Percentiles rank a stretch among this genome's conserved stretches.
These are phyloP conservation scores for Mortierella sp. DNA, from an alignment of 371 early-diverging fungal species.

Conservation along the genomic window DNA sequence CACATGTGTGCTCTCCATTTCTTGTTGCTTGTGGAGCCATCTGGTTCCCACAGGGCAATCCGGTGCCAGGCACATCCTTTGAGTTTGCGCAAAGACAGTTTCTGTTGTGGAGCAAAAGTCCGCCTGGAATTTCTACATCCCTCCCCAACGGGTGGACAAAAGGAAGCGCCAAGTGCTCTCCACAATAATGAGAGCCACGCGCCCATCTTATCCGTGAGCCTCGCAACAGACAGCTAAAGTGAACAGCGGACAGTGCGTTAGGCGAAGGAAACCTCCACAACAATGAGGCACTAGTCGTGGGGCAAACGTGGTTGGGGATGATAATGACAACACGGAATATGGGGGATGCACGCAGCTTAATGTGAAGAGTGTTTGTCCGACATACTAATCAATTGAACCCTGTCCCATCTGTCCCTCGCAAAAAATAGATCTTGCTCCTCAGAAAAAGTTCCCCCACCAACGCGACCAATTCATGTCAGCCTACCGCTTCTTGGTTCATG, in stretches of 20 bases:
- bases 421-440: slow-evolving; percentile 43
- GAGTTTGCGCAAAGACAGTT: no score
- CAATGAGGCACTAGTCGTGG: neutral
- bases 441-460: slow-evolving; percentile 48
- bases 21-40: neutral
- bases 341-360: no score
- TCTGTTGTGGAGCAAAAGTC: no score
- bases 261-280: neutral
- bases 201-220: neutral
- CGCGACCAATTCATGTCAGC: slow-evolving; percentile 49
- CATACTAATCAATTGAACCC: neutral
- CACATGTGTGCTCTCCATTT: slow-evolving; percentile 2
- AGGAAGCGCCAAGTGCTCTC: no score
- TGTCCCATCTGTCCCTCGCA: neutral
- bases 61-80: no score
- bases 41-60: neutral
- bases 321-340: no score
- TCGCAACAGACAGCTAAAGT: slow-evolving; percentile 3
- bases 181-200: neutral
- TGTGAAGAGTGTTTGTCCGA: no score
- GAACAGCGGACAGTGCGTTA: neutral
- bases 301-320: no score
- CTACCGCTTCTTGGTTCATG: slow-evolving; percentile 47
- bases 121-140: no score
- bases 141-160: no score